phyloP scores from a whole-genome alignment of 306 rosid species.

The Lablab purpureus region DNA sequence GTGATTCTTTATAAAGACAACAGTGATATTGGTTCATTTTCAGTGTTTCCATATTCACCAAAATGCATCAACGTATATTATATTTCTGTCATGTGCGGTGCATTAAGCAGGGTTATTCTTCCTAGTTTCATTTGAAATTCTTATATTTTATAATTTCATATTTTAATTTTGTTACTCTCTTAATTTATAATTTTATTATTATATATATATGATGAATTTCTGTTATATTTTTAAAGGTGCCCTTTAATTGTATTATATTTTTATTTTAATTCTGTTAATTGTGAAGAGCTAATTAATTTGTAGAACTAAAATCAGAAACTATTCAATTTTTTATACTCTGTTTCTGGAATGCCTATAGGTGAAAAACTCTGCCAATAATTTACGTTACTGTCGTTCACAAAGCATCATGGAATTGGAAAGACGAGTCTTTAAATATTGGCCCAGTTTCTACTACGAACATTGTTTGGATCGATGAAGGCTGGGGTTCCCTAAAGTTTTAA shows the following conservation, averaged over 20 bases:
- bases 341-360: too few species aligned
- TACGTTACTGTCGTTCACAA: neutral
- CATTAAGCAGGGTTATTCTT: neutral
- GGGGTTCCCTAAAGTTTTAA: too few species aligned
- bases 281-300: neutral
- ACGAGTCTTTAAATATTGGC: too few species aligned
- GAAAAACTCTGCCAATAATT: neutral
- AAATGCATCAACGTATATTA: neutral
- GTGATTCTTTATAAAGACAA: neutral
- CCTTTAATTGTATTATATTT: neutral
- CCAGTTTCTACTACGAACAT: too few species aligned
- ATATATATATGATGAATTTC: too few species aligned
- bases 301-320: neutral
- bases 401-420: neutral
- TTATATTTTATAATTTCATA: neutral
- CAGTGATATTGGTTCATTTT: conserved; percentile 29
- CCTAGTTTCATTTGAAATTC: neutral
- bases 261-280: neutral
- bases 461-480: too few species aligned
- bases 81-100: neutral
- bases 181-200: too few species aligned
- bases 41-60: neutral
- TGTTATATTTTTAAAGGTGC: neutral
- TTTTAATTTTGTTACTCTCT: neutral
- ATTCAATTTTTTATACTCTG: too few species aligned